These are phyloP conservation scores for Rhodotorula sp. DNA, from an alignment of 1,284 basidiomycete species.

Conservation along the genomic window DNA sequence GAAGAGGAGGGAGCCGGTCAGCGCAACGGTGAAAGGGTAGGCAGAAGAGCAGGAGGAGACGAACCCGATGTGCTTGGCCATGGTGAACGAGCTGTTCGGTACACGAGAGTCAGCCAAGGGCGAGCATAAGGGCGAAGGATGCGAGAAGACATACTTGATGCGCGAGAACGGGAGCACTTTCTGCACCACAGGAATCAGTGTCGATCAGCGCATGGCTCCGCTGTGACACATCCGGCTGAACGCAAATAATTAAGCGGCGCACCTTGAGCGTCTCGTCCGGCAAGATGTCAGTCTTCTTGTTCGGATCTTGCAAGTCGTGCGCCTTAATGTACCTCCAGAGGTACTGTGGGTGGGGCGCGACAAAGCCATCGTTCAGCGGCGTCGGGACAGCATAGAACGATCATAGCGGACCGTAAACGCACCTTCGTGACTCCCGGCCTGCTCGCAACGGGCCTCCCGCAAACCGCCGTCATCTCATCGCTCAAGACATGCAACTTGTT, in stretches of 20 bases:
- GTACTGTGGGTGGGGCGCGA: background rate
- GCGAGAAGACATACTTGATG: constrained; percentile 11
- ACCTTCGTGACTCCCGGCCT: constrained; percentile 30
- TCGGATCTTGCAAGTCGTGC: constrained; percentile 26
- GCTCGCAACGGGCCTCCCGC: constrained; percentile 18
- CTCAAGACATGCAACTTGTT: constrained; percentile 30
- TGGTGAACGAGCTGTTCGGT: constrained; percentile 17
- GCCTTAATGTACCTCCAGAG: constrained; percentile 34
- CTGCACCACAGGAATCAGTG: background rate
- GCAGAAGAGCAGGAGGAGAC: no score
- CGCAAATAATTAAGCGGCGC: background rate
- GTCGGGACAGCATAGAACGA: no score
- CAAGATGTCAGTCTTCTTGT: constrained; percentile 23
- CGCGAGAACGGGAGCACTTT: constrained; percentile 14
- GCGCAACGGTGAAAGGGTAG: no score
- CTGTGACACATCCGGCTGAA: background rate
- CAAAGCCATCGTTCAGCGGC: no score
- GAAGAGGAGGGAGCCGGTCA: no score
- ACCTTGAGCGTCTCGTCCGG: constrained; percentile 20
- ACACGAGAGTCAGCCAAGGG: background rate
- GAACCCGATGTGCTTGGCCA: constrained; percentile 18
- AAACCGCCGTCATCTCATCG: constrained; percentile 19
- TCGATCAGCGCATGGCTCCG: no score
- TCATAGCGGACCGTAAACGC: background rate
- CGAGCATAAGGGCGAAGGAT: background rate